Evolutionary conservation across 345 rosid genomes (phyloP).

Genomic region (Acer campestre): DNA sequence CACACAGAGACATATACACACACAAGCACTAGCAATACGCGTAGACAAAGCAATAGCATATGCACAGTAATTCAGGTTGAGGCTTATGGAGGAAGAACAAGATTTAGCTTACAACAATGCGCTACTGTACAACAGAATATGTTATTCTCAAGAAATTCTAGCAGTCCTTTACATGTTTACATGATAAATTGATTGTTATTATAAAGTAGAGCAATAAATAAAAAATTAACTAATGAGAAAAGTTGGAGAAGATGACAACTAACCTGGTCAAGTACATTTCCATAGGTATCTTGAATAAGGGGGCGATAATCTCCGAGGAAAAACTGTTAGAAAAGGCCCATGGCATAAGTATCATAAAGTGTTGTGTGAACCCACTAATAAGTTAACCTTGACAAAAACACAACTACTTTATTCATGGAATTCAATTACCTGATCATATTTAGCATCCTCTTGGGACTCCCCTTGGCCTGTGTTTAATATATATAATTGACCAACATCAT

Average conservation of each 20-base stretch:
- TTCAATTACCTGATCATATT: constrained; percentile 86
- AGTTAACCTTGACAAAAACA: constrained; percentile 12
- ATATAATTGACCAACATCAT: constrained; percentile 97
- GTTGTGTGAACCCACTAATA: neutral
- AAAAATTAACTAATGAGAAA: constrained; percentile 14
- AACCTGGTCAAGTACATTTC: constrained; percentile 96
- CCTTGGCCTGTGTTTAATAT: constrained; percentile 96
- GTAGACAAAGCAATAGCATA: neutral
- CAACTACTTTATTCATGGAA: constrained; percentile 10
- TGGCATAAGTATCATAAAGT: constrained; percentile 16
- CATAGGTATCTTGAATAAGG: constrained; percentile 74
- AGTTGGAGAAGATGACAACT: constrained; percentile 26
- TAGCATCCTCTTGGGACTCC: constrained; percentile 89
- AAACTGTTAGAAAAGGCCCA: constrained; percentile 55
- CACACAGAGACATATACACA: neutral
- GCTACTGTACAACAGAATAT: neutral
- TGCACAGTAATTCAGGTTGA: neutral
- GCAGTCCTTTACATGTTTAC: neutral
- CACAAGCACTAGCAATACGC: neutral
- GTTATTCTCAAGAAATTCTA: neutral
- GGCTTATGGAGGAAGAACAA: neutral
- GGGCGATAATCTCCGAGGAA: constrained; percentile 99
- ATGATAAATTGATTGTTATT: neutral
- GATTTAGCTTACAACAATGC: neutral
- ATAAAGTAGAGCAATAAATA: constrained; percentile 1